Percentiles rank a stretch among this genome's conserved stretches.
phyloP scores from a whole-genome alignment of 2,329 filamentous ascomycete species.

The Penicillium sp. region DNA sequence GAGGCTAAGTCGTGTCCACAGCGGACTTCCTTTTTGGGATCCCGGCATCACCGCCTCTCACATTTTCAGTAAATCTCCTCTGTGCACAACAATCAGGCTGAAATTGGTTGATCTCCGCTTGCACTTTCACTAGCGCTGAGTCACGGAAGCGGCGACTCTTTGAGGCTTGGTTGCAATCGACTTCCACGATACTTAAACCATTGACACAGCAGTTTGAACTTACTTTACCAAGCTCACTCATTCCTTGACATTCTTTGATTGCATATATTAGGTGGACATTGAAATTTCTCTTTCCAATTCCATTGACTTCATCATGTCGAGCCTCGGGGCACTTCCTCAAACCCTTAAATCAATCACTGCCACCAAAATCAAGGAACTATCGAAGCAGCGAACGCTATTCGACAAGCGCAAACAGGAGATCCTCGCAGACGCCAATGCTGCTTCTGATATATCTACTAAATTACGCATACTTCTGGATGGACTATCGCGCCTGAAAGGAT shows the following conservation, averaged over 20 bases:
- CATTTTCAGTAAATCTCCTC: not conserved
- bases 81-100: not conserved
- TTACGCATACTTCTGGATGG: conserved; percentile 39
- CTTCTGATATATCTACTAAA: conserved; percentile 30
- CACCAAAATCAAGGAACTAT: conserved; percentile 58
- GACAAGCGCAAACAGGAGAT: conserved; percentile 47
- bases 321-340: conserved; percentile 46
- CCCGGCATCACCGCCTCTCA: not conserved
- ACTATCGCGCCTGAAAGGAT: conserved; percentile 37
- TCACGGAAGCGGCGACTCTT: not conserved
- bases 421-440: conserved; percentile 31
- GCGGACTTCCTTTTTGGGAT: not conserved
- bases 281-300: not conserved
- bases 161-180: not conserved
- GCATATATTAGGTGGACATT: not conserved
- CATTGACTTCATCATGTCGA: conserved; percentile 25
- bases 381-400: conserved; percentile 52
- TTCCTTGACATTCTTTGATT: not conserved
- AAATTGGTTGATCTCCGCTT: not conserved
- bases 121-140: not conserved
- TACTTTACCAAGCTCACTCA: not conserved
- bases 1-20: not conserved
- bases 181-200: not conserved
- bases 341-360: conserved; percentile 56
- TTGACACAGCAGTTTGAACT: not conserved